Evolutionary conservation across 306 rosid species (phyloP).

Genomic region (Glycine soja): DNA sequence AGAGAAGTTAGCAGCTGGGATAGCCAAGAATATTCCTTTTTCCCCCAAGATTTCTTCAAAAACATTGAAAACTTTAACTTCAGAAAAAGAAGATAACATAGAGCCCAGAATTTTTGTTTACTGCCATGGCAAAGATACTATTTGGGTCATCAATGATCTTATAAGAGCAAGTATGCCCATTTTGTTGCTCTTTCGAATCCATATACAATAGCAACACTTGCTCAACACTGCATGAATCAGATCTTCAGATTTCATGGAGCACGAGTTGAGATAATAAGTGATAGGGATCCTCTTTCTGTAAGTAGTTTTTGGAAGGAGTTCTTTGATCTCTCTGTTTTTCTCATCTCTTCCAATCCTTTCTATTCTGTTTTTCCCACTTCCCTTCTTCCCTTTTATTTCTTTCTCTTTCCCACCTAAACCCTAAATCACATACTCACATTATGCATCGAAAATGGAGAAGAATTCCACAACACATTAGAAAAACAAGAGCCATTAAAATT

Average conservation of each 20-base stretch:
- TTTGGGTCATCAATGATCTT: not conserved
- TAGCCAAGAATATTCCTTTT: not conserved
- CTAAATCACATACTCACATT: not conserved
- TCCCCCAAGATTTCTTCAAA: not conserved
- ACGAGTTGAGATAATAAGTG: not conserved
- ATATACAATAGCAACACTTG: no score
- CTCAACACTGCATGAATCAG: not conserved
- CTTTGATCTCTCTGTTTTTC: not conserved
- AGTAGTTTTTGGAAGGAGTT: not conserved
- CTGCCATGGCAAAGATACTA: not conserved
- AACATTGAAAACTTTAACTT: not conserved
- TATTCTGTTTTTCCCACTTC: not conserved
- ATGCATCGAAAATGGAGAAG: conserved; percentile 13
- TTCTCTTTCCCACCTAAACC: not conserved
- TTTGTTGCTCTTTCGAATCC: not conserved
- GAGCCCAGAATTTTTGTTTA: not conserved
- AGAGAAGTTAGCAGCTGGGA: not conserved
- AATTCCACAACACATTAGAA: conserved; percentile 11
- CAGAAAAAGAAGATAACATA: not conserved
- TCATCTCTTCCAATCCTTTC: not conserved
- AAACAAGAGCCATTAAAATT: conserved; percentile 19
- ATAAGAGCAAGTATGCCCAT: not conserved
- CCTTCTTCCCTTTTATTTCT: not conserved
- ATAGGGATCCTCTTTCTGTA: not conserved
- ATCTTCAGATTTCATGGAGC: not conserved